Conservation (phyloP, 192 early-diverging fungal genomes). For the Lunasporangiospora selenospora region DNA sequence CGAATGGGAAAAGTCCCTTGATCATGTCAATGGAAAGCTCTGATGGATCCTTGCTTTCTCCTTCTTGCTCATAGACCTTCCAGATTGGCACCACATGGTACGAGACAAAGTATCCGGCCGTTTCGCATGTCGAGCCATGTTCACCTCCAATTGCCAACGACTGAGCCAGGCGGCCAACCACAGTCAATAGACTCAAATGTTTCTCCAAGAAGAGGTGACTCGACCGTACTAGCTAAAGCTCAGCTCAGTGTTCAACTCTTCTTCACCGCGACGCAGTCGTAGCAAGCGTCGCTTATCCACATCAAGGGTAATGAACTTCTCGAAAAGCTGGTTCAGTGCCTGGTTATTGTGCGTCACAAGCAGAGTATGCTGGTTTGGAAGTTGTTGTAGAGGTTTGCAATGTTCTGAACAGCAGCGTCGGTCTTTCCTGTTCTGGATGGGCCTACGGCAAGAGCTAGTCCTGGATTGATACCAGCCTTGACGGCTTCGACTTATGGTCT, state of each 20-base stretch:
- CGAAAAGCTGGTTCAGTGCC: conserved; percentile 98
- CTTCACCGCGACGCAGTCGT: conserved; percentile 94
- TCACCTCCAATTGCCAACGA: conserved; percentile 83
- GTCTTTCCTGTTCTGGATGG: conserved; percentile 99
- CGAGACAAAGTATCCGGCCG: conserved; percentile 87
- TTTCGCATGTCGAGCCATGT: conserved; percentile 92
- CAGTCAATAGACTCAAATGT: conserved; percentile 70
- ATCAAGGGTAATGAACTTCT: conserved; percentile 90
- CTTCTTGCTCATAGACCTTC: conserved; percentile 47
- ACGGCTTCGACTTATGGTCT: conserved; percentile 89
- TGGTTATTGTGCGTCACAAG: conserved; percentile 97
- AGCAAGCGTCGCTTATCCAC: conserved; percentile 95
- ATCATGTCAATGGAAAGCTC: conserved; percentile 48
- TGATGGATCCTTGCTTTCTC: conserved; percentile 10
- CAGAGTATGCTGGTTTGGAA: conserved; percentile 87
- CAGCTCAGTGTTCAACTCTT: conserved; percentile 83
- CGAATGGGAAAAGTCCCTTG: conserved; percentile 80
- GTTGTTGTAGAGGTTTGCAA: conserved; percentile 95
- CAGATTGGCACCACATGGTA: conserved; percentile 80
- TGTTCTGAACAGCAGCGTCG: conserved; percentile 96
- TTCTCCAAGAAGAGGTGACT: conserved; percentile 92
- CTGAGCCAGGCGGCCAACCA: conserved; percentile 81
- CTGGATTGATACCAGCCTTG: conserved; percentile 82
- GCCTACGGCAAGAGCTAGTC: conserved; percentile 93
- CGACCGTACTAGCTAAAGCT: conserved; percentile 94